Evolutionary conservation across 2,329 filamentous ascomycete species (phyloP), one percentile per base, ranked within the genome.

Genomic region (Fusarium chuoi): DNA sequence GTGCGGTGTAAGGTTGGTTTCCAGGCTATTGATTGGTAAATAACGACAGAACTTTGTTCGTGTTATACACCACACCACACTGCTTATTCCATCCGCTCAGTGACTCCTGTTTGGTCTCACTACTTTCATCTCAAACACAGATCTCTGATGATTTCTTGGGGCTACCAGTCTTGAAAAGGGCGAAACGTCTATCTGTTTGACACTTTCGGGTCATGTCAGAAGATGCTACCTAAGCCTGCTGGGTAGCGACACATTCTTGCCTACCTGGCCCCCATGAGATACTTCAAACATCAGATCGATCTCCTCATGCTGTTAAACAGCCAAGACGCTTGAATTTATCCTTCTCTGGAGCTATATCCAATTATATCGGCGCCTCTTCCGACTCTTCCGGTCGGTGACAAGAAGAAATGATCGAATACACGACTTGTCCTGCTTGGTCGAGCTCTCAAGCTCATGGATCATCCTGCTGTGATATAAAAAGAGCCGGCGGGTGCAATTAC

Each of bases 381-480:
- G 71, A 62, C 63, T 57, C 54, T 75, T 65, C 71, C 71, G 71
- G 57, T 12, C 15, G 46, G 22, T 22, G 17, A 38, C 46, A 46
- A 13, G 35, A 45, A 22, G 38, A 30, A 41, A 24, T 18, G 35
- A 52, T 57, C 28, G 46, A 69, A 45, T 38, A 17, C 14, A 64
- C 39, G 51, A 41, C 18, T 28, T 57, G 11, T 56, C 46, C 36
- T 24, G 26, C 38, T 36, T 49, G 41, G 38, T 48, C 14, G 30
- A 70, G 36, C 42, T 38, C 45, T 26, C 46, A 51, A 59, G 33
- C 36, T 22, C 38, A 51, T 28, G 28, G 10, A 35, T 18, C 28
- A 17, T 10, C 28, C 24, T 33, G 8, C 35, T 38, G 35, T 33
- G 17, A 26, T 42, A 35, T 42, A 20, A 52, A 36, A 42, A 33